Base-by-base conservation (phyloP, 2,329 filamentous ascomycete species). In the Colletotrichum cuscutae region DNA sequence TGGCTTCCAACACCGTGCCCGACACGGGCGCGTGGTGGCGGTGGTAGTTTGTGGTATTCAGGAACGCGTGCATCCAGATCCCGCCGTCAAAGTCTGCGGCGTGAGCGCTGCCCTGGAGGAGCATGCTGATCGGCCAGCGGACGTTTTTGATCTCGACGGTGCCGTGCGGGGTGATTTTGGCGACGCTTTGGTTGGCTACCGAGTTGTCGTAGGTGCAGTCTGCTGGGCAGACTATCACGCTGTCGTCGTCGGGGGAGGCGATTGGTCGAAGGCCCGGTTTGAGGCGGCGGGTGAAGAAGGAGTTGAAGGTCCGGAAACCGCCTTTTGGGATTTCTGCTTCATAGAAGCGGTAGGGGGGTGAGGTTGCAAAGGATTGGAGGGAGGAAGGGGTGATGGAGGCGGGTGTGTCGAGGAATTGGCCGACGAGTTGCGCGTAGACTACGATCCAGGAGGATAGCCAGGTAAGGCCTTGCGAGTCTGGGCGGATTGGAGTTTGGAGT, bases 41-140 rank as follows among this genome's bases (percentile, higher is more conserved):
- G 64, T 85, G 84, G 75, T 86, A 86, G 73, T 86, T 82, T 64
- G 75, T 78, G 0, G 81, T 78, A 35, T 79, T 80, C n/a, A 86
- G 78, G 75, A 85, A 85, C 1, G 80, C 77, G 61, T 86, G 84
- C 76, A 80, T 83, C 74, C 79, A 86, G 12, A 80, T 77, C 9
- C 87, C 87, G 46, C 79, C 79, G 3, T 79, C 74, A 71, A 85
- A 85, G 2, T 75, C 65, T 12, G 79, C 66, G 1, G 76, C 77
- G 59, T 79, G 82, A 19, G 76, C 60, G 65, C 77, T 79, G 28
- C 77, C 81, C 32, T 79, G 76, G 4, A 85, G 78, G 5, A 85
- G 78, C 7, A 80, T 78, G 0, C 71, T 71, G 69, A 85, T 81
- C 12, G 78, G 80, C 82, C 83, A 85, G 0, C 77, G 76, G 3